These are phyloP conservation scores for Candida arabinofermentans DNA, from an alignment of 805 yeast genomes.

Conservation along the genomic window DNA sequence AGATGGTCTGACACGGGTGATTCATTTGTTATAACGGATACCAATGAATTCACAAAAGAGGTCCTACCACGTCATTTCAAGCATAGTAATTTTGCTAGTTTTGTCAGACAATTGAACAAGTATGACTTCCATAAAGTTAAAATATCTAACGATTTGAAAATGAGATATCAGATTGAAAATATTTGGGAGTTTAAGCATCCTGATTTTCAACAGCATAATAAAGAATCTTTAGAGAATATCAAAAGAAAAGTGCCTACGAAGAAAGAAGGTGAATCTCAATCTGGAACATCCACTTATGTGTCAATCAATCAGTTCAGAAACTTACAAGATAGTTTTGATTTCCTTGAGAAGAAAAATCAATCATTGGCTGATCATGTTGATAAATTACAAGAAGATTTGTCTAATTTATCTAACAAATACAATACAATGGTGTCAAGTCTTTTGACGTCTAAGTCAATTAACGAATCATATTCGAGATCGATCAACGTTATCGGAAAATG, in stretches of 20 bases:
- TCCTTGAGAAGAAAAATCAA: constrained; percentile 26
- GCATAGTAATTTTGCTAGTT: constrained; percentile 90
- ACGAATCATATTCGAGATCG: constrained; percentile 53
- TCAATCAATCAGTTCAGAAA: constrained; percentile 22
- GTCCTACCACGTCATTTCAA: constrained; percentile 91
- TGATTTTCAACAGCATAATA: constrained; percentile 71
- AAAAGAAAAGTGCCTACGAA: constrained; percentile 70
- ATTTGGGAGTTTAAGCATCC: constrained; percentile 94
- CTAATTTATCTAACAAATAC: constrained; percentile 50
- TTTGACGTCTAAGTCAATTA: constrained; percentile 49
- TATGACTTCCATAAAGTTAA: constrained; percentile 97
- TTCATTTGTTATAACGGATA: constrained; percentile 83
- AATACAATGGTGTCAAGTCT: constrained; percentile 61
- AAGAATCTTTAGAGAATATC: constrained; percentile 79
- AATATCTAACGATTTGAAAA: constrained; percentile 56
- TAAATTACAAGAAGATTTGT: constrained; percentile 32
- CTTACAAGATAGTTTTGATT: constrained; percentile 27
- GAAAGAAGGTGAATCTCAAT: constrained; percentile 19
- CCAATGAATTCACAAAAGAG: constrained; percentile 83
- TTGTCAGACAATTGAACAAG: constrained; percentile 92
- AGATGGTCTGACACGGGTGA: constrained; percentile 86
- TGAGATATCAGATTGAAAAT: constrained; percentile 60
- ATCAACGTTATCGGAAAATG: constrained; percentile 47
- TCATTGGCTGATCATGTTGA: constrained; percentile 32
- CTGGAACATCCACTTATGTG: constrained; percentile 12